Percentiles rank a stretch among this genome's conserved stretches.
These are phyloP conservation scores for Leccinum variicolor DNA, from an alignment of 768 basidiomycete genomes.

Conservation along the genomic window DNA sequence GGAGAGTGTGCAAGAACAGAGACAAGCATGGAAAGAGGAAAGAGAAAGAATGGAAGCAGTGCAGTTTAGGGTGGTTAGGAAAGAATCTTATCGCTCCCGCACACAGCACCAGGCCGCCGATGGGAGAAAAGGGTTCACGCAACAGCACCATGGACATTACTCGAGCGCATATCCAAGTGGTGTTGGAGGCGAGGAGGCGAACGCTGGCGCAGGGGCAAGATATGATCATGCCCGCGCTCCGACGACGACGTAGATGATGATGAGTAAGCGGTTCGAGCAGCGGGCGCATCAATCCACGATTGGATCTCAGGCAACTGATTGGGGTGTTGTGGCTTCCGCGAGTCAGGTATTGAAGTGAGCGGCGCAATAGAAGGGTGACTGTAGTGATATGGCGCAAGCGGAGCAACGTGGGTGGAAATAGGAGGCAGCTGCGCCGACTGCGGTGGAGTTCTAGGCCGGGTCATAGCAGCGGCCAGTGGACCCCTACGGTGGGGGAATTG, in stretches of 20 bases:
- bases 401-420: constrained; percentile 38
- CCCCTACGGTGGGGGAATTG: constrained; percentile 81
- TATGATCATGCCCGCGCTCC: constrained; percentile 31
- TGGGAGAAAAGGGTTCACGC: constrained; percentile 17
- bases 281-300: constrained; percentile 41
- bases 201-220: constrained; percentile 30
- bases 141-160: constrained; percentile 29
- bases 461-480: constrained; percentile 51
- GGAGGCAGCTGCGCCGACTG: constrained; percentile 42
- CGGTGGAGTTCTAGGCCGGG: constrained; percentile 49
- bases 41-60: constrained; percentile 8
- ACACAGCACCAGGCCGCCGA: constrained; percentile 19
- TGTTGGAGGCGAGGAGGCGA: constrained; percentile 33
- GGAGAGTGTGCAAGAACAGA: constrained; percentile 21
- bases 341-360: constrained; percentile 35
- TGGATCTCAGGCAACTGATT: constrained; percentile 46
- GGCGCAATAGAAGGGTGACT: constrained; percentile 53
- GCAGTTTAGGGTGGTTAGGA: constrained; percentile 1
- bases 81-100: constrained; percentile 1
- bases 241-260: constrained; percentile 28
- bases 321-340: constrained; percentile 30
- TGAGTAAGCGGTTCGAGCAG: constrained; percentile 25
- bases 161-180: constrained; percentile 32
- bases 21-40: constrained; percentile 3
- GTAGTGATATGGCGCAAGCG: constrained; percentile 48